Evolutionary conservation across 2,329 filamentous ascomycete genomes (phyloP).

Genomic region (Volutella citrinella): DNA sequence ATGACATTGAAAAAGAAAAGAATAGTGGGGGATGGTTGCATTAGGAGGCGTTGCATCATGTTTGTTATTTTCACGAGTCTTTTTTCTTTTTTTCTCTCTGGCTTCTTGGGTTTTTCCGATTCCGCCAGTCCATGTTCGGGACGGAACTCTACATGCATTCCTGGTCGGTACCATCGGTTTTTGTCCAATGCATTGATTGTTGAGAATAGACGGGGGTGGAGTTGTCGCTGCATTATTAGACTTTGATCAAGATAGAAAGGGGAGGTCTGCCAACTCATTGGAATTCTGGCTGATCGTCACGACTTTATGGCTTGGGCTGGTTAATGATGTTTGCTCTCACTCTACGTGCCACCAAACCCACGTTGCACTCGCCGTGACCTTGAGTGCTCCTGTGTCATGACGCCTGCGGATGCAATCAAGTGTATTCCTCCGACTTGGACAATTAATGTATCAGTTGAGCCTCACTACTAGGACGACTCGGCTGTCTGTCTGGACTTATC

Average conservation of each 20-base stretch:
- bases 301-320: conserved; percentile 34
- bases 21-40: conserved; percentile 31
- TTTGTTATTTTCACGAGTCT: conserved; percentile 23
- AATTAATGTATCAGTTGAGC: too few relatives aligned
- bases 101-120: conserved; percentile 18
- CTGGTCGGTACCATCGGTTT: conserved; percentile 27
- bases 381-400: too few relatives aligned
- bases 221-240: conserved; percentile 38
- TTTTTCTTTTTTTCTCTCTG: conserved; percentile 26
- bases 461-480: too few relatives aligned
- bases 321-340: conserved; percentile 31
- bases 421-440: too few relatives aligned
- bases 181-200: conserved; percentile 34
- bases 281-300: conserved; percentile 28
- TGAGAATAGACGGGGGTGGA: conserved; percentile 35
- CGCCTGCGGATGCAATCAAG: too few relatives aligned
- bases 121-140: conserved; percentile 16
- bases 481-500: too few relatives aligned
- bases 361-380: too few relatives aligned
- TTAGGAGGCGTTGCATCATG: conserved; percentile 36
- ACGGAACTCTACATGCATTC: conserved; percentile 24
- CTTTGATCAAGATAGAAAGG: conserved; percentile 38
- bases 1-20: conserved; percentile 28
- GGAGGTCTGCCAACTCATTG: conserved; percentile 26
- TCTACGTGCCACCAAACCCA: conserved; percentile 8